phyloP scores from a whole-genome alignment of 495 filamentous ascomycete genomes.

The Penicillium egyptiacum region DNA sequence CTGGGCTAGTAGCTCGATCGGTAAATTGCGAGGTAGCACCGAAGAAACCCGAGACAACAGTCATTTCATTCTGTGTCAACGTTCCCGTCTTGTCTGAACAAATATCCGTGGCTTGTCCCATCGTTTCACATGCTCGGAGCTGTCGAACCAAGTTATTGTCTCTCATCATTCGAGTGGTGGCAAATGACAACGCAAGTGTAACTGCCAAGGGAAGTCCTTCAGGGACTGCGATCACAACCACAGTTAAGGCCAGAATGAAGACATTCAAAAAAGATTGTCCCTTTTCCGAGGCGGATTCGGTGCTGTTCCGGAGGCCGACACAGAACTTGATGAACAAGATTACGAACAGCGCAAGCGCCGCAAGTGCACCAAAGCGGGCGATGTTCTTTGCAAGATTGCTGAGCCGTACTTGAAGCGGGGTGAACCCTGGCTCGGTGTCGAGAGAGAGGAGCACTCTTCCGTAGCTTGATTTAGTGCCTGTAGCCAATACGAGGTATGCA shows the following conservation, averaged over 20 bases:
- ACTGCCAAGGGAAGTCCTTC: slow-evolving; percentile 65
- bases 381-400: slow-evolving; percentile 79
- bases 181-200: slow-evolving; percentile 55
- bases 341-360: slow-evolving; percentile 75
- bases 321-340: slow-evolving; percentile 80
- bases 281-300: slow-evolving; percentile 58
- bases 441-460: slow-evolving; percentile 88
- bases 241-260: slow-evolving; percentile 61
- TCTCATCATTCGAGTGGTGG: slow-evolving; percentile 58
- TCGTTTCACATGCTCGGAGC: slow-evolving; percentile 58
- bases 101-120: slow-evolving; percentile 60
- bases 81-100: slow-evolving; percentile 63
- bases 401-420: slow-evolving; percentile 80
- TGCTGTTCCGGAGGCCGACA: slow-evolving; percentile 56
- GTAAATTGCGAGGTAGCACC: slow-evolving; percentile 30
- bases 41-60: slow-evolving; percentile 53
- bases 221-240: slow-evolving; percentile 65
- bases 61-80: slow-evolving; percentile 60
- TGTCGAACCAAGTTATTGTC: slow-evolving; percentile 60
- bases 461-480: slow-evolving; percentile 76
- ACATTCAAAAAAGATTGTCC: slow-evolving; percentile 48
- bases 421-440: slow-evolving; percentile 73
- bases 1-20: not conserved
- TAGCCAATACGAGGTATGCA: slow-evolving; percentile 74
- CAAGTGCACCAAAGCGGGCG: slow-evolving; percentile 73